These are phyloP conservation scores for Plasmodium inui DNA, from an alignment of 169 alveolate species.

Conservation along the genomic window DNA sequence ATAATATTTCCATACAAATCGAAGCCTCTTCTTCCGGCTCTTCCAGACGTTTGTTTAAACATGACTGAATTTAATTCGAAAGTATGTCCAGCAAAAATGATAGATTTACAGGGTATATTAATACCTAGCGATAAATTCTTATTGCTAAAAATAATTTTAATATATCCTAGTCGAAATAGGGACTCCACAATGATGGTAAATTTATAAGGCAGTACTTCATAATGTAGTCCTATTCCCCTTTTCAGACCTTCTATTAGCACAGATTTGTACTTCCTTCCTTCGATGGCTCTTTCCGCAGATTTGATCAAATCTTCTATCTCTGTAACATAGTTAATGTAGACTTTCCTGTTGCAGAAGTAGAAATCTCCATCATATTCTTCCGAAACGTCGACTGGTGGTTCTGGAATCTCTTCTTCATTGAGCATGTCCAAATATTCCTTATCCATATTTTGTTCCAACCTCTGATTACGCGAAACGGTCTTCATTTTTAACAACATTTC, in stretches of 20 bases:
- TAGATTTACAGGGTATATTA: conserved; percentile 93
- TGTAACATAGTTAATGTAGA: conserved; percentile 80
- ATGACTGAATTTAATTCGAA: conserved; percentile 89
- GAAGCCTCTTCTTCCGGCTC: conserved; percentile 95
- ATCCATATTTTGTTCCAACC: conserved; percentile 89
- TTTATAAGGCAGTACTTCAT: conserved; percentile 89
- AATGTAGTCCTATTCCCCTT: conserved; percentile 94
- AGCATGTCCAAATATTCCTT: conserved; percentile 82
- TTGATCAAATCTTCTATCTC: conserved; percentile 84
- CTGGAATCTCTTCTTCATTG: conserved; percentile 84
- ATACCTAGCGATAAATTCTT: conserved; percentile 93
- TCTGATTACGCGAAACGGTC: conserved; percentile 87
- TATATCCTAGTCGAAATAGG: conserved; percentile 88
- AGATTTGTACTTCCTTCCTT: conserved; percentile 78
- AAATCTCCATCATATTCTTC: conserved; percentile 91
- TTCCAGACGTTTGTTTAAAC: conserved; percentile 94
- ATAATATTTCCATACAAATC: conserved; percentile 92
- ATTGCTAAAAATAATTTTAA: conserved; percentile 89
- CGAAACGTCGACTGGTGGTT: conserved; percentile 89
- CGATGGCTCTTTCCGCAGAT: conserved; percentile 81
- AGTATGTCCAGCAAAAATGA: conserved; percentile 90
- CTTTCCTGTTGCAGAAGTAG: conserved; percentile 85
- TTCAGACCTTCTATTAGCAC: conserved; percentile 86
- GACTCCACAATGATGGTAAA: conserved; percentile 88
- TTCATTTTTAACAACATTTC: conserved; percentile 86